Base-by-base conservation (phyloP, 768 basidiomycete species). In the Termitomyces bulborhizus region DNA sequence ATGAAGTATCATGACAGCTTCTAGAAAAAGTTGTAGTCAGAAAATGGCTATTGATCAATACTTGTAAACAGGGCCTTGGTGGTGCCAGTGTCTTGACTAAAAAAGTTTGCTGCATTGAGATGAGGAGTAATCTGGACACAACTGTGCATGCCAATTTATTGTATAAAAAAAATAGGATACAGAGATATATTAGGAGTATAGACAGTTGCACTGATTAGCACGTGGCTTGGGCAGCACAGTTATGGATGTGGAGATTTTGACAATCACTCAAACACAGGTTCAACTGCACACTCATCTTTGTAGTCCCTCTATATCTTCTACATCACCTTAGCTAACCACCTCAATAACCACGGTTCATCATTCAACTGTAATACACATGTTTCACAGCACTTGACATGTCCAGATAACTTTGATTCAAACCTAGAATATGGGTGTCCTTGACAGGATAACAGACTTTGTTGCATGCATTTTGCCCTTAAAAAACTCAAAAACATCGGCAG, bases 401-500 rank as follows among this genome's bases (percentile, higher is more conserved):
- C 9, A 43, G 12, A 44, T 26, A 6, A 49, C 16, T 26, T 31
- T 27, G 16, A 27, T n/a, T 27, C 15, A 49, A 15, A 36, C 48
- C 16, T 50, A 11, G 16, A 50, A 18, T 6, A 86, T 86, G 85
- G 65, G 82, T 3, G 65, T 85, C 7, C 68, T 84, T 4, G 84
- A 86, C 71, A 67, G 67, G 57, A 77, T 87, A 62, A 77, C 79
- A 50, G 81, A 80, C 58, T 71, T 76, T 0, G 68, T 81, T 9
- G 63, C 69, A 41, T 77, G 69, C 60, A 61, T 84, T 41, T 63
- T 78, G 1, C 82, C 83, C 32, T 72, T 69, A 59, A 78, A 73
- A 63, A 58, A 53, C 44, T 64, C 68, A 8, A 73, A 73, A 53
- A 59, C 75, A 39, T 68, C 79, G 44, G 66, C 75, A 29, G 79